Conservation (phyloP, 352 stramenopile species). For the Phytophthora pluvialis region DNA sequence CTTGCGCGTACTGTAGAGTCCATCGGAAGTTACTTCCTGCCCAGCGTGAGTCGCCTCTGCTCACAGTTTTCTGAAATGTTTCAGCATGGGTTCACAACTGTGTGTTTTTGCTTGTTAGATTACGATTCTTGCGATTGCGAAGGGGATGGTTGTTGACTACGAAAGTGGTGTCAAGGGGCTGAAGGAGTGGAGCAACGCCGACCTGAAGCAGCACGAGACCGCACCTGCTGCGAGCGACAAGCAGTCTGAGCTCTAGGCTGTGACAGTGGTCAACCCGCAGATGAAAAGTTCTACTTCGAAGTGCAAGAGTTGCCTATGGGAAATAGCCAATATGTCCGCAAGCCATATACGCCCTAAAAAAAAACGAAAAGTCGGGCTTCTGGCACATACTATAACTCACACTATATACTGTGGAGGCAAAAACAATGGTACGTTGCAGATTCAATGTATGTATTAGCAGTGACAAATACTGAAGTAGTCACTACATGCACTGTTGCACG, state of each 20-base stretch:
- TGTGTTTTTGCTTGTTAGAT: slow-evolving; percentile 38
- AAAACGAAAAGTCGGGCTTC: too few species aligned
- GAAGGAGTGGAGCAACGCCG: slow-evolving; percentile 53
- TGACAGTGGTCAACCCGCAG: background rate
- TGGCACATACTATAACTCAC: too few species aligned
- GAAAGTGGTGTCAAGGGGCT: slow-evolving; percentile 49
- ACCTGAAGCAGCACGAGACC: slow-evolving; percentile 45
- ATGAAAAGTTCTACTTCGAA: background rate
- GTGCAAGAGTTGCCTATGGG: too few species aligned
- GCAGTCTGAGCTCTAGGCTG: slow-evolving; percentile 25
- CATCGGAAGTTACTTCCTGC: slow-evolving; percentile 50
- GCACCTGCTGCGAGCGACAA: slow-evolving; percentile 1
- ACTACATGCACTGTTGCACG: too few species aligned
- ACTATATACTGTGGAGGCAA: too few species aligned
- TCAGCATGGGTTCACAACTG: background rate
- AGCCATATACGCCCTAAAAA: too few species aligned
- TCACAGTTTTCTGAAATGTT: background rate
- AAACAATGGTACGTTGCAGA: too few species aligned
- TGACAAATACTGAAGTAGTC: too few species aligned
- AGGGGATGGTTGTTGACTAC: slow-evolving; percentile 69
- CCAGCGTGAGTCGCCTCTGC: slow-evolving; percentile 40
- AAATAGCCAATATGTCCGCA: too few species aligned
- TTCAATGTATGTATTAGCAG: too few species aligned
- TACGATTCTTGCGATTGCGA: slow-evolving; percentile 54
- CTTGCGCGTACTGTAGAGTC: slow-evolving; percentile 56